Conservation (phyloP, 495 filamentous ascomycete genomes). For the Cenococcum geophilum region DNA sequence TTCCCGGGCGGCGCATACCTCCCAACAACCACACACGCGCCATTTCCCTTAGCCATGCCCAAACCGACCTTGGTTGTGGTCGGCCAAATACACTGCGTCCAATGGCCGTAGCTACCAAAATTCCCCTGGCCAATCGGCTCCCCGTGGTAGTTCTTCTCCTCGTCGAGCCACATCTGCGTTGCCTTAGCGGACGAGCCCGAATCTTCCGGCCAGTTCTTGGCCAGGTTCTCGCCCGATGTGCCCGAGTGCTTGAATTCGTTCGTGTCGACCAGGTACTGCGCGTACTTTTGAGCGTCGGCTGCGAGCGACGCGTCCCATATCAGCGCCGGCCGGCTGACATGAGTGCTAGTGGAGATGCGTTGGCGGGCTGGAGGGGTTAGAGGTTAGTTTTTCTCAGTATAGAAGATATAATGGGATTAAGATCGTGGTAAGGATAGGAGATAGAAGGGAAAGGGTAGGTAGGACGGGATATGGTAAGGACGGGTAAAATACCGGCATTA, state of each 20-base stretch:
- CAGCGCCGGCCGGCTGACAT: background rate
- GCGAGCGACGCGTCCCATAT: background rate
- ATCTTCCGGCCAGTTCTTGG: background rate
- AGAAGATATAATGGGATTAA: no score
- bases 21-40: background rate
- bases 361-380: background rate
- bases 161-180: background rate
- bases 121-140: background rate
- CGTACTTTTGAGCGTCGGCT: background rate
- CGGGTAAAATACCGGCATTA: background rate
- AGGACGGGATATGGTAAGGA: background rate
- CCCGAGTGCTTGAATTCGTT: background rate
- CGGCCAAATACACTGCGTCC: constrained; percentile 4
- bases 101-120: background rate
- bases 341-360: background rate
- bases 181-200: background rate
- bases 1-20: constrained; percentile 3
- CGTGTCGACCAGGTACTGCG: background rate
- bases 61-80: background rate
- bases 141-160: constrained; percentile 2
- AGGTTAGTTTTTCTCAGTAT: constrained; percentile 1
- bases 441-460: background rate
- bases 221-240: constrained; percentile 1
- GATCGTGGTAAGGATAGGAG: background rate
- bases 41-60: constrained; percentile 1